Conservation (phyloP, 2,329 filamentous ascomycete species). For the Diaporthe nobilis region DNA sequence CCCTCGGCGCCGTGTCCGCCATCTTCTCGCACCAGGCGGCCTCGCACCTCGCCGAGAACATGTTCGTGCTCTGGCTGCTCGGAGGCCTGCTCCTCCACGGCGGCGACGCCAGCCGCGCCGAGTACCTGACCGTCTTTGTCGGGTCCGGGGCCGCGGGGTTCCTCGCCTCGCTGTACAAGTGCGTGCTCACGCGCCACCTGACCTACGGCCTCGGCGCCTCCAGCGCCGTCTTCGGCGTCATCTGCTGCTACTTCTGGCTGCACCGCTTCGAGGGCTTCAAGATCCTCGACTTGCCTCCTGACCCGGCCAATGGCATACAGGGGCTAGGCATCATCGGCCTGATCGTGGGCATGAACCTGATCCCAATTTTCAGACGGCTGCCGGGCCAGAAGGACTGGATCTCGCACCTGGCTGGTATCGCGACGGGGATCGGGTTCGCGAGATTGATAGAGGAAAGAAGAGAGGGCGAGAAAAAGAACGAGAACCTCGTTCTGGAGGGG, state of each 20-base stretch:
- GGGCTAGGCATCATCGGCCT: slow-evolving; percentile 68
- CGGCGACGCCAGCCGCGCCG: slow-evolving; percentile 77
- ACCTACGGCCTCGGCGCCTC: slow-evolving; percentile 74
- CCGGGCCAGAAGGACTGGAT: slow-evolving; percentile 63
- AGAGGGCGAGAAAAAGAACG: slow-evolving; percentile 41
- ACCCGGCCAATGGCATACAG: slow-evolving; percentile 65
- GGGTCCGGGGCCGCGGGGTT: slow-evolving; percentile 71
- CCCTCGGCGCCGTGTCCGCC: slow-evolving; percentile 73
- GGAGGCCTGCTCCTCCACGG: slow-evolving; percentile 79
- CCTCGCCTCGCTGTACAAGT: slow-evolving; percentile 67
- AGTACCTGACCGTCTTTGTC: slow-evolving; percentile 78
- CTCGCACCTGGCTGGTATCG: slow-evolving; percentile 67
- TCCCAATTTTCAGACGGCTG: slow-evolving; percentile 59
- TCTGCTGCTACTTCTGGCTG: slow-evolving; percentile 73
- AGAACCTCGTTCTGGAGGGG: neutral
- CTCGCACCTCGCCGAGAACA: slow-evolving; percentile 74
- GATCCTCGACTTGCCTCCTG: slow-evolving; percentile 70
- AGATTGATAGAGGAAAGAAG: slow-evolving; percentile 52
- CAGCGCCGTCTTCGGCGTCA: slow-evolving; percentile 73
- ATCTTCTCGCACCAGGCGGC: slow-evolving; percentile 78
- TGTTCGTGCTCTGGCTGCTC: slow-evolving; percentile 75
- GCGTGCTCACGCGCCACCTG: slow-evolving; percentile 62
- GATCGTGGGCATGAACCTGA: slow-evolving; percentile 64
- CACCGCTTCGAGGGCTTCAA: slow-evolving; percentile 70
- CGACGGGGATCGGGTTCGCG: slow-evolving; percentile 60